Base-by-base conservation (phyloP, 2,329 filamentous ascomycete genomes). In the Neopestalotiopsis clavispora region DNA sequence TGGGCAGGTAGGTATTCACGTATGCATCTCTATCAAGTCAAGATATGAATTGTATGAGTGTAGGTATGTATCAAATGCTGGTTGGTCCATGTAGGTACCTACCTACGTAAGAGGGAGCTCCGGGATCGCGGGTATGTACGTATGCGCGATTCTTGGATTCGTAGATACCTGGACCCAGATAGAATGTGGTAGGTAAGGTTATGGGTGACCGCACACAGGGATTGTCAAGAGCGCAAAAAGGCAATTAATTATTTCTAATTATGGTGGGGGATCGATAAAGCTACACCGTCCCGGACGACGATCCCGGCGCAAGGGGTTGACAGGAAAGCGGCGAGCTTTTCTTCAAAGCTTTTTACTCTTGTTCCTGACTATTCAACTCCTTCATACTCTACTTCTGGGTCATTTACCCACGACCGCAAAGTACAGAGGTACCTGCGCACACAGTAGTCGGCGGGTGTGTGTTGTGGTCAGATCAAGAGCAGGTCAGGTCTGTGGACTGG, bases 181-280 rank as follows among this genome's bases (percentile, higher is more conserved):
- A 38, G 34, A 52, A 20, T 17, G 45, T 52, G 45, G 6, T 20
- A 52, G 45, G 45, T 52, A 52, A 52, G 45, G 45, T 52, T 52
- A 52, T 52, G 45, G 45, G 6, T 17, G 45, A 52, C 45, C 45
- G 10, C 34, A 38, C 34, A 52, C 45, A 52, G 45, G 45, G 45
- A 52, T 52, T 52, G n/a, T 52, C 45, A 52, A 52, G 45, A n/a
- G 45, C 20, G 45, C 45, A 52, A 52, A 52, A 52, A 20, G 20
- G 45, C 45, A 52, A 52, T 52, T 52, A 52, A 52, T 52, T 52
- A 52, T 52, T 52, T 52, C 45, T 52, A 52, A 52, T 52, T 52
- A 52, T 52, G 45, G n/a, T 52, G 45, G 45, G 45, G 45, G 45
- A 52, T 52, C 45, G 45, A 52, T 52, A 52, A 52, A 52, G 45